Evolutionary conservation across 2,329 filamentous ascomycete genomes (phyloP), one percentile per base, ranked within the genome.

Genomic region (Hypoxylon sp.): DNA sequence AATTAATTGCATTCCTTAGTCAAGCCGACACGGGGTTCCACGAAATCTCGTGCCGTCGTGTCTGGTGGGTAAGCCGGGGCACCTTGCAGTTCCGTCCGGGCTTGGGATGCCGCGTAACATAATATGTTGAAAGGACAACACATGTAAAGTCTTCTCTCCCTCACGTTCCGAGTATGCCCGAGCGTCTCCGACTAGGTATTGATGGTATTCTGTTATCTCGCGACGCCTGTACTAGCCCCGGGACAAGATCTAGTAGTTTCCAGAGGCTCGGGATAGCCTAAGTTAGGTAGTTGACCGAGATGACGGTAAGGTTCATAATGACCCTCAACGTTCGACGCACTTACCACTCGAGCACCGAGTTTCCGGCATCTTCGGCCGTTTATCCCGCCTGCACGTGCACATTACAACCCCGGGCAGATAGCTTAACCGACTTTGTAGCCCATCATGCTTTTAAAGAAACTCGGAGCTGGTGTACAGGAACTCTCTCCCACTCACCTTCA

Each of bases 1-100:
- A 69, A 63, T 65, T 63, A 64, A 65, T 67, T 71, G 53, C 57
- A 49, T 68, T 49, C 53, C 61, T 69, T 67, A 51, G 46, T 62
- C 57, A 53, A 59, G 57, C 64, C 49, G 51, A 67, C 69, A 67
- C 69, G 66, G 66, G 51, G 69, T 71, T 67, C 42, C 66, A 69
- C 69, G 35, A 62, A 69, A 65, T 66, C 64, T 67, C 61, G 44
- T 69, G 61, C 63, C 49, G 64, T 61, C 54, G 53, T 67, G 61
- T 55, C 44, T 51, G 46, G 30, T 46, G 37, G 49, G 48, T 37
- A 56, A 37, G 51, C 55, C 48, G 48, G 57, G 35, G 55, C 50
- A 40, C 54, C 54, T 64, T 56, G 58, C 48, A 67, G 63, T 35
- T 69, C 67, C 49, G 60, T 56, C 66, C 61, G 54, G 67, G 55